These are phyloP conservation scores for Populus trichocarpa DNA, from an alignment of 441 rosid genomes.

Conservation along the genomic window DNA sequence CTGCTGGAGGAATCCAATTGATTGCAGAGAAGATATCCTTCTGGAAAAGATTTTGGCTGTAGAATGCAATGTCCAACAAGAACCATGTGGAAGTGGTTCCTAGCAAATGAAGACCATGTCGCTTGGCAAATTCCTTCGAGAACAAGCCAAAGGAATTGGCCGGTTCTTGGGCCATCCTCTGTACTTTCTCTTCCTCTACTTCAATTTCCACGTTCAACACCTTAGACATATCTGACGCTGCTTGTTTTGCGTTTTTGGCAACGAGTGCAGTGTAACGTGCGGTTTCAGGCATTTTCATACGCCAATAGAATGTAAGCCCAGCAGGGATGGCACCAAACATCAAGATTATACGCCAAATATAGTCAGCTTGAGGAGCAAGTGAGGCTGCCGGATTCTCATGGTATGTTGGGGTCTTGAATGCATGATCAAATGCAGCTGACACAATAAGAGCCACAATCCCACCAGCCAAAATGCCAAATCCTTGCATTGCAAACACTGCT, in stretches of 20 bases:
- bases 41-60: constrained; percentile 74
- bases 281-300: constrained; percentile 82
- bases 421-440: constrained; percentile 38
- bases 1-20: constrained; percentile 64
- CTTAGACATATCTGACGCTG: constrained; percentile 71
- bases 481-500: constrained; percentile 87
- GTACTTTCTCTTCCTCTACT: constrained; percentile 40
- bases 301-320: constrained; percentile 62
- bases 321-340: constrained; percentile 82
- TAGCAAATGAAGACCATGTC: constrained; percentile 64
- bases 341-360: constrained; percentile 62
- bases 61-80: constrained; percentile 71
- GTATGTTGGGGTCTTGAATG: constrained; percentile 43
- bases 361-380: constrained; percentile 58
- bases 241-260: constrained; percentile 64
- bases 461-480: constrained; percentile 75
- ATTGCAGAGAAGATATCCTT: constrained; percentile 72
- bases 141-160: constrained; percentile 46
- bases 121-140: constrained; percentile 42
- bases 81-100: constrained; percentile 83
- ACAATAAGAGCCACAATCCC: constrained; percentile 56
- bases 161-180: constrained; percentile 10
- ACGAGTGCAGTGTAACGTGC: constrained; percentile 83
- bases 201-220: constrained; percentile 60
- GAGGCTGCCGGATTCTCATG: constrained; percentile 41